phyloP scores from a whole-genome alignment of 805 yeast species.

The Kazachstania africana region DNA sequence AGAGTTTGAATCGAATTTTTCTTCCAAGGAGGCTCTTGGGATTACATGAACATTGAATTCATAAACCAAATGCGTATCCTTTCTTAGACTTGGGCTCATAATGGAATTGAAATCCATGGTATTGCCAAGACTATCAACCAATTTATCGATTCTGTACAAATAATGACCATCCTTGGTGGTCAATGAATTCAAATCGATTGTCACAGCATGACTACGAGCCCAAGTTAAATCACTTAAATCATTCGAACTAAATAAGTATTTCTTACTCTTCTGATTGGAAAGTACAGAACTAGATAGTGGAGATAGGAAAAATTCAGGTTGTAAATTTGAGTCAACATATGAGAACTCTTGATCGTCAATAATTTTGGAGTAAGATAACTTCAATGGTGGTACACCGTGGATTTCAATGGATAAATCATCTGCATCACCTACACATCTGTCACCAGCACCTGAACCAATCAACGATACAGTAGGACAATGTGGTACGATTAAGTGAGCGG shows the following conservation, averaged over 20 bases:
- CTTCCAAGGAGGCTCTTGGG: constrained; percentile 39
- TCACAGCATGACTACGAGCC: constrained; percentile 33
- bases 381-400: constrained; percentile 71
- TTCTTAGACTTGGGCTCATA: constrained; percentile 16
- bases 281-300: constrained; percentile 38
- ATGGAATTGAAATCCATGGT: constrained; percentile 30
- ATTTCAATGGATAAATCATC: constrained; percentile 44
- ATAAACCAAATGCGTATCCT: constrained; percentile 30
- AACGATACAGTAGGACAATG: constrained; percentile 68
- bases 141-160: constrained; percentile 42
- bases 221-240: constrained; percentile 32
- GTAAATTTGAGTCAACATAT: constrained; percentile 32
- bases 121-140: constrained; percentile 62
- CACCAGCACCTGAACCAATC: constrained; percentile 27
- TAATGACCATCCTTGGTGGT: constrained; percentile 39
- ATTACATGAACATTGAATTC: constrained; percentile 43
- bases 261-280: constrained; percentile 5
- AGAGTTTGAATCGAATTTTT: constrained; percentile 26
- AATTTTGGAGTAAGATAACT: constrained; percentile 41
- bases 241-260: constrained; percentile 16
- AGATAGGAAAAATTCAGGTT: constrained; percentile 40
- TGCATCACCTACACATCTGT: constrained; percentile 52
- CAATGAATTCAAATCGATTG: constrained; percentile 33
- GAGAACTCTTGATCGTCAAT: constrained; percentile 24
- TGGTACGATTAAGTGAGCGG: constrained; percentile 54